phyloP scores from a whole-genome alignment of 768 basidiomycete species.

The Mycena chlorophos region DNA sequence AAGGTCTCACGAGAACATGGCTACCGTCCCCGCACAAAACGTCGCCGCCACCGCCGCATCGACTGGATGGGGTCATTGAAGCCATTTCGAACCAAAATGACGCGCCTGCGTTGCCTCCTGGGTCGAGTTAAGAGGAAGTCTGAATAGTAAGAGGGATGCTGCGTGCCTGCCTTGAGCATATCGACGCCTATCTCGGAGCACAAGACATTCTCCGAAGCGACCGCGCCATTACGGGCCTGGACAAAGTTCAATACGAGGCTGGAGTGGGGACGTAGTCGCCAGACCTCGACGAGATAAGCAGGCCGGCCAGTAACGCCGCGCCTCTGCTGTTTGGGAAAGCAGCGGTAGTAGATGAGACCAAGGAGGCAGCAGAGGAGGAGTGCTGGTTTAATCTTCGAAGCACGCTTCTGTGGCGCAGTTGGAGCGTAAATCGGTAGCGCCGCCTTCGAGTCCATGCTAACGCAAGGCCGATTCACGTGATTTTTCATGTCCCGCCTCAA shows the following conservation, averaged over 20 bases:
- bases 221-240: constrained; percentile 74
- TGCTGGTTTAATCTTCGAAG: neutral
- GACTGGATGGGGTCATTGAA: too few species aligned
- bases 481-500: too few species aligned
- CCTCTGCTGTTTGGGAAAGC: neutral
- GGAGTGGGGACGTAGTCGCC: constrained; percentile 18
- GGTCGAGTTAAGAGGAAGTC: neutral
- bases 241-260: constrained; percentile 58
- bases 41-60: constrained; percentile 82
- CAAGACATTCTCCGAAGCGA: constrained; percentile 82
- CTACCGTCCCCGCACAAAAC: constrained; percentile 79
- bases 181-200: constrained; percentile 87
- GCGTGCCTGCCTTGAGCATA: constrained; percentile 49
- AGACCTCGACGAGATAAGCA: constrained; percentile 43
- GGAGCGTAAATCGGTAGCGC: too few species aligned
- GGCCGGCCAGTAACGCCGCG: constrained; percentile 35
- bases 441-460: too few species aligned
- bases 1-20: constrained; percentile 80
- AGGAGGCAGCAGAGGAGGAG: constrained; percentile 7
- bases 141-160: neutral
- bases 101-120: constrained; percentile 58
- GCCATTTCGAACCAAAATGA: too few species aligned
- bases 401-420: too few species aligned
- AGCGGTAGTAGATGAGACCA: constrained; percentile 2
- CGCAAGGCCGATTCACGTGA: too few species aligned